A percentile compares a stretch with the other conserved stretches of the same genome.
These are phyloP conservation scores for Arachnopeziza araneosa DNA, from an alignment of 2,329 filamentous ascomycete species.

Conservation along the genomic window DNA sequence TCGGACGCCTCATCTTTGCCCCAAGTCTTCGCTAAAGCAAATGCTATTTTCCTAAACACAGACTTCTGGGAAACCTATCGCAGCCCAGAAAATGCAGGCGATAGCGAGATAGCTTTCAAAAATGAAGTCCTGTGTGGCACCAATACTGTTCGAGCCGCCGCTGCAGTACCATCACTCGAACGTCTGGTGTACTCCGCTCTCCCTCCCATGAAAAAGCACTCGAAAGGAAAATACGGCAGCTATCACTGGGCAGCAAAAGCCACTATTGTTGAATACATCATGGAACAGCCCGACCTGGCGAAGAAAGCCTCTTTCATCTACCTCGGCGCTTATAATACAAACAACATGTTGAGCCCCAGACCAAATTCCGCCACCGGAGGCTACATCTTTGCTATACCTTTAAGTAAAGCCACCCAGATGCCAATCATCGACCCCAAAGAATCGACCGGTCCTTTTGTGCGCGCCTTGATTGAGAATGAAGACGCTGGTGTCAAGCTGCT, in stretches of 20 bases:
- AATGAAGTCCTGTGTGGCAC: conserved; percentile 22
- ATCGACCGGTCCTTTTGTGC: conserved; percentile 41
- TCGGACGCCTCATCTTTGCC: conserved; percentile 13
- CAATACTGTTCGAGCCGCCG: conserved; percentile 28
- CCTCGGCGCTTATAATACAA: conserved; percentile 18
- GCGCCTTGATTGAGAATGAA: conserved; percentile 38
- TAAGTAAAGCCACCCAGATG: conserved; percentile 22
- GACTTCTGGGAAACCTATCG: conserved; percentile 21
- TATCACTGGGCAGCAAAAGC: conserved; percentile 33
- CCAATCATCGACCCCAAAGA: conserved; percentile 36
- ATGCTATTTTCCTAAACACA: conserved; percentile 26
- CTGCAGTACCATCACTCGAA: conserved; percentile 28
- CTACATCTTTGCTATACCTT: conserved; percentile 31
- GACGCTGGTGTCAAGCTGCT: conserved; percentile 36
- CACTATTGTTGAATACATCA: conserved; percentile 28
- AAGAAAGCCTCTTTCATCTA: conserved; percentile 31
- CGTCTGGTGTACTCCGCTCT: conserved; percentile 38
- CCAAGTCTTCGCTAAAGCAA: conserved; percentile 19
- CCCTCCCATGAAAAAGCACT: conserved; percentile 31
- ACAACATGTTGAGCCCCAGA: conserved; percentile 13
- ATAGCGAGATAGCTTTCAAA: conserved; percentile 13
- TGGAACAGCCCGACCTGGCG: conserved; percentile 23
- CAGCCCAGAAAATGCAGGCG: neutral
- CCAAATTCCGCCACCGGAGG: conserved; percentile 24
- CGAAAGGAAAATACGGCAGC: conserved; percentile 34